Conservation (phyloP, 139 green algal species). For the Volvox reticuliferus region DNA sequence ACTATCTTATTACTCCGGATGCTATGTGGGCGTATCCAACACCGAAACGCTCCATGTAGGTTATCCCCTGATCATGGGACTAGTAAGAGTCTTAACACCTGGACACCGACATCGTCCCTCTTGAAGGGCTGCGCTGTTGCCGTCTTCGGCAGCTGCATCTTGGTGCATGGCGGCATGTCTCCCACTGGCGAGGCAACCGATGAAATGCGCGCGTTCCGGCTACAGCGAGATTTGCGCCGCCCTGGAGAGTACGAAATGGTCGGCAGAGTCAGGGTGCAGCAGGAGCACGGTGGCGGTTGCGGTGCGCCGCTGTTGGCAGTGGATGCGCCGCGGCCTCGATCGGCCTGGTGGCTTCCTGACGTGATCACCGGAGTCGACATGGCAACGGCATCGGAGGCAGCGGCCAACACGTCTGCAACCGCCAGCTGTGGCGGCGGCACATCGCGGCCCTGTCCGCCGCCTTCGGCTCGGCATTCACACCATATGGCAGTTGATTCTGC, state of each 20-base stretch:
- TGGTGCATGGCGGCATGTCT: slow-evolving; percentile 11
- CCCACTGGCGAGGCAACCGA: background rate
- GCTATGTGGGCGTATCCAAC: background rate
- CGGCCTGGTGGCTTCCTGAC: background rate
- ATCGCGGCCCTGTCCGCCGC: slow-evolving; percentile 18
- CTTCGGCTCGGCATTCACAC: background rate
- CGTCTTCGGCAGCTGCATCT: background rate
- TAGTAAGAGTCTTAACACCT: background rate
- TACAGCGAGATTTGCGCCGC: background rate
- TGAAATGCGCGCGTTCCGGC: background rate
- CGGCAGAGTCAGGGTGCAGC: background rate
- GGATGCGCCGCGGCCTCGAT: background rate
- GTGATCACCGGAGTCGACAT: too few species aligned
- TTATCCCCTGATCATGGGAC: too few species aligned
- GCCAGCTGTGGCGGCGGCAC: background rate
- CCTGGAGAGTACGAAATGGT: background rate
- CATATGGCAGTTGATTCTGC: slow-evolving; percentile 6
- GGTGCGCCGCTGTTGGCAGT: background rate
- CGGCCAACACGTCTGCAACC: too few species aligned
- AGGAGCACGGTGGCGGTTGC: background rate
- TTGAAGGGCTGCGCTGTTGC: background rate
- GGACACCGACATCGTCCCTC: background rate
- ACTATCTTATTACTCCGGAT: too few species aligned
- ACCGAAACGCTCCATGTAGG: background rate
- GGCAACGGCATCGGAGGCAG: background rate